These are phyloP conservation scores for Oropetium thomaeum DNA, from an alignment of 176 grass and related monocot species.

Conservation along the genomic window DNA sequence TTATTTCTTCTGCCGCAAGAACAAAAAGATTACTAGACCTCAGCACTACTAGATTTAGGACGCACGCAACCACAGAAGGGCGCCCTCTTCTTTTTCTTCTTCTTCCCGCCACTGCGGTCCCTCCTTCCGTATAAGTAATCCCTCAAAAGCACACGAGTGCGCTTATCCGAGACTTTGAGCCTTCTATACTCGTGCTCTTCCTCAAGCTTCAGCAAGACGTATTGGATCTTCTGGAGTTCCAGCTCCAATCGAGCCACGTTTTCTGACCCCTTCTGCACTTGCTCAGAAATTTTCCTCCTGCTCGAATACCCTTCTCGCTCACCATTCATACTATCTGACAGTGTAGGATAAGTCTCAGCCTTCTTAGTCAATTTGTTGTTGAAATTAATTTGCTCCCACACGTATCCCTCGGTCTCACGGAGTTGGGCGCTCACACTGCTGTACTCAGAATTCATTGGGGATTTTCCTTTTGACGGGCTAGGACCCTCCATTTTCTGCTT, in stretches of 20 bases:
- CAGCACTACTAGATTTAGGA: constrained; percentile 45
- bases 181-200: constrained; percentile 63
- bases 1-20: constrained; percentile 20
- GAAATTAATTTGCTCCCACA: constrained; percentile 64
- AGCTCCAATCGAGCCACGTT: constrained; percentile 70
- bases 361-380: constrained; percentile 65
- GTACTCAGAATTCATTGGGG: constrained; percentile 53
- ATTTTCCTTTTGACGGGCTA: constrained; percentile 50
- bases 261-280: constrained; percentile 65
- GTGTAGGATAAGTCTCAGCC: constrained; percentile 50
- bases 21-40: constrained; percentile 31
- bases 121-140: constrained; percentile 93
- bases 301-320: constrained; percentile 57
- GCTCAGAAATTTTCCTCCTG: constrained; percentile 60
- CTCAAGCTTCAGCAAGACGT: constrained; percentile 76
- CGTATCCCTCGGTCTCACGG: constrained; percentile 51
- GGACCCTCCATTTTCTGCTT: constrained; percentile 65
- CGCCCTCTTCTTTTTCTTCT: constrained; percentile 49
- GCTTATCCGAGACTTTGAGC: constrained; percentile 50
- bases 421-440: constrained; percentile 57
- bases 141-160: constrained; percentile 66
- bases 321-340: constrained; percentile 32
- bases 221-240: constrained; percentile 87
- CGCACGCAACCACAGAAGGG: constrained; percentile 82
- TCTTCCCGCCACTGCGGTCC: constrained; percentile 27